Base-by-base conservation (phyloP, 2,329 filamentous ascomycete genomes). In the Trematosphaeria pertusa region DNA sequence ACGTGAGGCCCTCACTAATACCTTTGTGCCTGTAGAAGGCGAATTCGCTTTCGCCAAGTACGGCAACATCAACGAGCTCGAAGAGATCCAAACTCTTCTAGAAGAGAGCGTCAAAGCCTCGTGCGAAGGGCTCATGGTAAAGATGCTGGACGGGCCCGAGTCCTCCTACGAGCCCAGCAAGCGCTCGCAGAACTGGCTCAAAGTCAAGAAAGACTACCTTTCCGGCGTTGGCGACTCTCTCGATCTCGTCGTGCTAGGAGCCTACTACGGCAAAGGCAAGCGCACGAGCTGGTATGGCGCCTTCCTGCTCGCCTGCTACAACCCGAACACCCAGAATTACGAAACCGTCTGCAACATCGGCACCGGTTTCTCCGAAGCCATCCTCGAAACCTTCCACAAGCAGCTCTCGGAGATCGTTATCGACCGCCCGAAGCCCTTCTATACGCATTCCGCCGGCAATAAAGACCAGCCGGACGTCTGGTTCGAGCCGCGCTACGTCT, bases 301-400 rank as follows among this genome's bases (percentile, higher is more conserved):
- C 5, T 99, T 99, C 79, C 81, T 97, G 12, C 83, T 99, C 3
- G 94, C 93, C 5, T 97, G 93, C 73, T 96, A 95, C 78, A 97
- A 97, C 71, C 77, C 87, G 0, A 79, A 74, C 39, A 84, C 81
- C 1, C 90, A 99, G 52, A 86, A 80, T 1, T 99, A 96, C 75
- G 94, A 99, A 73, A 95, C 91, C 0, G 87, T 99, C 2, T 99
- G 94, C 83, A 99, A 99, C 72, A 97, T 99, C 62, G 94, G 94
- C 58, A 99, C 94, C 0, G 94, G 94, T 2, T 99, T 99, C 75
- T 93, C 88, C 1, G 94, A 99, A 73, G 89, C 87, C n/a, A 81
- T 93, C 2, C 87, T 99, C n/a, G 89, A 95, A 64, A 88, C 92
- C 26, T 80, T 97, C 11, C 86, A 97, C 76, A 78, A 82, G 18